A percentile compares a stretch with the other conserved stretches of the same genome.
Conservation (phyloP, 2,329 filamentous ascomycete species). For the Ascochyta viciae-villosae region DNA sequence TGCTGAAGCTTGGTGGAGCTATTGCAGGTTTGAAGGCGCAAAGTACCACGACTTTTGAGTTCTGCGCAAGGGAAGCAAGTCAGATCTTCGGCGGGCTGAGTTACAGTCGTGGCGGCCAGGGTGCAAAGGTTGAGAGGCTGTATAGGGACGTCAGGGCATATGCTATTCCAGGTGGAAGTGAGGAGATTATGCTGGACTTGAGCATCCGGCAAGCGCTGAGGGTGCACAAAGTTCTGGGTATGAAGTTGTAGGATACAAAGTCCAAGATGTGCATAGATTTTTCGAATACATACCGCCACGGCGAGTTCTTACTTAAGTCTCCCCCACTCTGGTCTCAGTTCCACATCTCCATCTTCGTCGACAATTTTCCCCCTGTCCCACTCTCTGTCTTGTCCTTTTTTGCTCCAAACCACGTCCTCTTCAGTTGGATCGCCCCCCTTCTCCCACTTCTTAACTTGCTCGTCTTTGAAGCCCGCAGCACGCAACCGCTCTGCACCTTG, state of each 20-base stretch:
- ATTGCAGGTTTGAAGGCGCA: slow-evolving; percentile 96
- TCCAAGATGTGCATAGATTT: neutral
- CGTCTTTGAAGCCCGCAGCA: slow-evolving; percentile 78
- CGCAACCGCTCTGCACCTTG: slow-evolving; percentile 78
- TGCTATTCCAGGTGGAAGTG: slow-evolving; percentile 89
- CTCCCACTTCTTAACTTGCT: slow-evolving; percentile 76
- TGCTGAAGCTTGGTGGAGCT: slow-evolving; percentile 92
- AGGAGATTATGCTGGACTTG: slow-evolving; percentile 98
- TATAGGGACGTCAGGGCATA: slow-evolving; percentile 97
- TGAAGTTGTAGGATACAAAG: slow-evolving; percentile 77
- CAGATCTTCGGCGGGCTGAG: slow-evolving; percentile 97
- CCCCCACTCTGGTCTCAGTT: slow-evolving; percentile 59
- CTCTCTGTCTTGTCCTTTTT: slow-evolving; percentile 70
- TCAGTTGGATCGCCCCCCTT: slow-evolving; percentile 67
- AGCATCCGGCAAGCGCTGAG: slow-evolving; percentile 89
- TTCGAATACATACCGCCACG: neutral
- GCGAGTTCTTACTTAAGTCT: slow-evolving; percentile 30
- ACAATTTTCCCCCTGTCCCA: slow-evolving; percentile 72
- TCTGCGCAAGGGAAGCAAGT: slow-evolving; percentile 92
- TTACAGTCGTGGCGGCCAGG: slow-evolving; percentile 92
- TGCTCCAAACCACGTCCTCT: slow-evolving; percentile 75
- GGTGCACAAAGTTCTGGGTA: slow-evolving; percentile 89
- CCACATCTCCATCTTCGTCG: slow-evolving; percentile 61
- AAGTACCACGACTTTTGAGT: slow-evolving; percentile 92
- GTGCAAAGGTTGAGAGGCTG: slow-evolving; percentile 90